phyloP scores from a whole-genome alignment of 345 rosid species.

The Mallotus nudiflorus region DNA sequence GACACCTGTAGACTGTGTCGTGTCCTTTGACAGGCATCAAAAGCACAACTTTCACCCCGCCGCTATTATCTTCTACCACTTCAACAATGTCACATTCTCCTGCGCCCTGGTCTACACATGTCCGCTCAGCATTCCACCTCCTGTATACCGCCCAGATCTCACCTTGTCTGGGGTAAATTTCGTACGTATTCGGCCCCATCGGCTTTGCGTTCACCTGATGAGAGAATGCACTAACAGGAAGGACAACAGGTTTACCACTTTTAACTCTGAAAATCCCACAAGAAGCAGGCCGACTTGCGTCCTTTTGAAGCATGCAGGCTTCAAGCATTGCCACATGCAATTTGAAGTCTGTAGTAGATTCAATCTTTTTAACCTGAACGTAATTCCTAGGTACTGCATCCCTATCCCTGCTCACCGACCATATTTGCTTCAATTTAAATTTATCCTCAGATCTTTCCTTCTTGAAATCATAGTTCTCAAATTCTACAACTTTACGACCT shows the following conservation, averaged over 20 bases:
- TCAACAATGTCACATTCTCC: constrained; percentile 48
- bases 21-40: constrained; percentile 27
- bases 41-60: constrained; percentile 26
- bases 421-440: constrained; percentile 43
- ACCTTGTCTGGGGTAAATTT: constrained; percentile 46
- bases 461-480: constrained; percentile 33
- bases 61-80: constrained; percentile 37
- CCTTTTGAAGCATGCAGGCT: constrained; percentile 22
- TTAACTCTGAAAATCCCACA: constrained; percentile 53
- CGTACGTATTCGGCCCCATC: constrained; percentile 20
- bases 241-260: constrained; percentile 29
- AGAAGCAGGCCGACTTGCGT: constrained; percentile 16
- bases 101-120: constrained; percentile 12
- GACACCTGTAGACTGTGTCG: constrained; percentile 32
- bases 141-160: constrained; percentile 63
- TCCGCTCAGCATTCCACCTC: constrained; percentile 24
- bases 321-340: constrained; percentile 50
- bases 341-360: constrained; percentile 30
- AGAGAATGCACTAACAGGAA: constrained; percentile 39
- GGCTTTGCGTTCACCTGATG: constrained; percentile 37
- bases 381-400: constrained; percentile 50
- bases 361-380: constrained; percentile 47
- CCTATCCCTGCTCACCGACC: constrained; percentile 45
- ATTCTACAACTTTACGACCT: constrained; percentile 17
- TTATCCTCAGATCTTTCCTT: constrained; percentile 41